These are phyloP conservation scores for Myxozyma mucilagina DNA, from an alignment of 805 yeast genomes.

Conservation along the genomic window DNA sequence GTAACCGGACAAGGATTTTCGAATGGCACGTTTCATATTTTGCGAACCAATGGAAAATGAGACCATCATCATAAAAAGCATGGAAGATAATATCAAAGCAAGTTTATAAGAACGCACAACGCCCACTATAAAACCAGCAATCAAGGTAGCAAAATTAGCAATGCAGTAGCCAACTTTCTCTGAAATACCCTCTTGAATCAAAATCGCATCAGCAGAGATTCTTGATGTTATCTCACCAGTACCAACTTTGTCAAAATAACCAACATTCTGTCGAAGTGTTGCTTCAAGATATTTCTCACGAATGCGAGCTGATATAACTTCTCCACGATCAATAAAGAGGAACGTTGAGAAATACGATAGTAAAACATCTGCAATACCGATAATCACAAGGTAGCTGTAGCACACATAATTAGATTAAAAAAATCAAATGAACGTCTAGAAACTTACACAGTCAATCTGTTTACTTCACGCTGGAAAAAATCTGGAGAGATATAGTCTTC, in stretches of 20 bases:
- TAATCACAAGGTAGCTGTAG: slow-evolving; percentile 42
- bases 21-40: slow-evolving; percentile 32
- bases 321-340: slow-evolving; percentile 46
- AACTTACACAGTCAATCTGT: slow-evolving; percentile 32
- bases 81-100: slow-evolving; percentile 41
- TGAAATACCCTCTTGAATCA: slow-evolving; percentile 47
- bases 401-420: slow-evolving; percentile 16
- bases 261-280: slow-evolving; percentile 45
- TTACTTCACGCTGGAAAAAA: slow-evolving; percentile 25
- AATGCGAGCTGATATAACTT: slow-evolving; percentile 45
- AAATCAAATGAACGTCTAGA: slow-evolving; percentile 17
- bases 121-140: slow-evolving; percentile 44
- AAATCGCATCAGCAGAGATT: slow-evolving; percentile 45
- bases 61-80: slow-evolving; percentile 39
- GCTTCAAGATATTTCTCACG: slow-evolving; percentile 43
- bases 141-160: slow-evolving; percentile 45
- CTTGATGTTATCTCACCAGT: slow-evolving; percentile 48
- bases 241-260: slow-evolving; percentile 46
- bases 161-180: slow-evolving; percentile 46
- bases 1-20: slow-evolving; percentile 22
- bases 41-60: slow-evolving; percentile 31
- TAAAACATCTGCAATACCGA: slow-evolving; percentile 42
- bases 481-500: slow-evolving; percentile 20
- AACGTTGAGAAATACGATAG: slow-evolving; percentile 40
- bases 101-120: slow-evolving; percentile 44